These are phyloP conservation scores for Mucor irregularis DNA, from an alignment of 371 early-diverging fungal species.

Conservation along the genomic window DNA sequence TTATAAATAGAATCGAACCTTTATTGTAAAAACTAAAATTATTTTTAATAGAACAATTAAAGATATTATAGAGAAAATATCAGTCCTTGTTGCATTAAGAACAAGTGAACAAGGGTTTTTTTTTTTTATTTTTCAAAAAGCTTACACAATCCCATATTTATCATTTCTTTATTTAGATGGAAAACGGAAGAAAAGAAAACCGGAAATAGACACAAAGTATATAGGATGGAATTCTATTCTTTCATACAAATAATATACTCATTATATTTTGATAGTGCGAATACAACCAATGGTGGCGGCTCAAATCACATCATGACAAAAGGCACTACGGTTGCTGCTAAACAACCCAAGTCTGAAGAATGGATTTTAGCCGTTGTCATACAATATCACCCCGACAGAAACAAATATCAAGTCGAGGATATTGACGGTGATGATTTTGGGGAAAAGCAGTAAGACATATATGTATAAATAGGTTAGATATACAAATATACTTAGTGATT, in stretches of 20 bases:
- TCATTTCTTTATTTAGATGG: conserved; percentile 32
- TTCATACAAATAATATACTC: too few species aligned
- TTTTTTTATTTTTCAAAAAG: neutral
- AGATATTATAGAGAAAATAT: conserved; percentile 56
- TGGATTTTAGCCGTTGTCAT: conserved; percentile 76
- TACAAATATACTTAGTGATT: neutral
- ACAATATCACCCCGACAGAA: conserved; percentile 62
- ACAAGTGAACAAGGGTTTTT: conserved; percentile 43
- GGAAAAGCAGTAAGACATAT: conserved; percentile 61
- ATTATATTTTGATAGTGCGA: too few species aligned
- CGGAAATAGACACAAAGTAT: conserved; percentile 44
- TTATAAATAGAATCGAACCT: neutral
- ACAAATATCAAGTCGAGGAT: conserved; percentile 74
- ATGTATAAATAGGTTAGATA: too few species aligned
- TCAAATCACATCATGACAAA: conserved; percentile 7
- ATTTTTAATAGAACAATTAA: conserved; percentile 49
- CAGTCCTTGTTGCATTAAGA: conserved; percentile 53
- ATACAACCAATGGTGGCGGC: neutral
- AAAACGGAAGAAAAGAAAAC: conserved; percentile 66
- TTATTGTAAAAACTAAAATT: conserved; percentile 28
- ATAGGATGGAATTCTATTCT: too few species aligned
- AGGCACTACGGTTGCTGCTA: conserved; percentile 57
- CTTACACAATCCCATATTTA: conserved; percentile 10
- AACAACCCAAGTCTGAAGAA: conserved; percentile 63
- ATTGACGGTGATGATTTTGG: conserved; percentile 72